Evolutionary conservation across 129 eudicot genomes (phyloP).

Genomic region (Ambrosia artemisiifolia): DNA sequence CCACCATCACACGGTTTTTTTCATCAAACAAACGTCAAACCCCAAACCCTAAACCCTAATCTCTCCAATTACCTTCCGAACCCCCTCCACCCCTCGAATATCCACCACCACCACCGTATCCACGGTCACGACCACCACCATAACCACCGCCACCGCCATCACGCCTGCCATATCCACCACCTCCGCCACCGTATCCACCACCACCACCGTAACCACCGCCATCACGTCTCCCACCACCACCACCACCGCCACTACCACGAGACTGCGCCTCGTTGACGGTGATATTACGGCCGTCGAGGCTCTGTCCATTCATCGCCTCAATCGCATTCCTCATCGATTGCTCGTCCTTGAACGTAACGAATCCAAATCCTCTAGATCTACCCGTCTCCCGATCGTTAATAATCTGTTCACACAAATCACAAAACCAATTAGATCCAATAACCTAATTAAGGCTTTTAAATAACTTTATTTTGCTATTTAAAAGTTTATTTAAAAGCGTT

Average conservation of each 20-base stretch:
- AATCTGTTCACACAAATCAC: constrained; percentile 36
- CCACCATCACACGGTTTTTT: background rate
- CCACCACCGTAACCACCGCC: constrained; percentile 32
- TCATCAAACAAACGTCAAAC: background rate
- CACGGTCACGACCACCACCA: constrained; percentile 39
- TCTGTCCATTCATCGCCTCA: constrained; percentile 87
- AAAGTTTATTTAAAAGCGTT: too few species aligned
- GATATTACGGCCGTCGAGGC: constrained; percentile 82
- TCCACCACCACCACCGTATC: constrained; percentile 29
- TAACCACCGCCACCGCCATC: constrained; percentile 33
- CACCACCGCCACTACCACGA: constrained; percentile 67
- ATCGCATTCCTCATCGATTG: constrained; percentile 75
- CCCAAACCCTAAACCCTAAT: constrained; percentile 20
- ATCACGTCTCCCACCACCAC: constrained; percentile 47
- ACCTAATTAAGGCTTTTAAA: too few species aligned
- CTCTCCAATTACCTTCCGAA: constrained; percentile 55
- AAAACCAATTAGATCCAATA: constrained; percentile 20
- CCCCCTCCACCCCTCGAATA: constrained; percentile 48
- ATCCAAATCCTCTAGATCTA: constrained; percentile 84
- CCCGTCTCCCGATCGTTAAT: constrained; percentile 89
- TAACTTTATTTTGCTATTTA: too few species aligned
- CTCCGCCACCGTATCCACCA: constrained; percentile 16
- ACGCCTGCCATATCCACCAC: constrained; percentile 22
- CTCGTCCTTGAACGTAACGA: constrained; percentile 72
- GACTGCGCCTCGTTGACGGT: constrained; percentile 95